Evolutionary conservation across 345 rosid species (phyloP), one percentile per base, ranked within the genome.

Genomic region (Linum lewisii): DNA sequence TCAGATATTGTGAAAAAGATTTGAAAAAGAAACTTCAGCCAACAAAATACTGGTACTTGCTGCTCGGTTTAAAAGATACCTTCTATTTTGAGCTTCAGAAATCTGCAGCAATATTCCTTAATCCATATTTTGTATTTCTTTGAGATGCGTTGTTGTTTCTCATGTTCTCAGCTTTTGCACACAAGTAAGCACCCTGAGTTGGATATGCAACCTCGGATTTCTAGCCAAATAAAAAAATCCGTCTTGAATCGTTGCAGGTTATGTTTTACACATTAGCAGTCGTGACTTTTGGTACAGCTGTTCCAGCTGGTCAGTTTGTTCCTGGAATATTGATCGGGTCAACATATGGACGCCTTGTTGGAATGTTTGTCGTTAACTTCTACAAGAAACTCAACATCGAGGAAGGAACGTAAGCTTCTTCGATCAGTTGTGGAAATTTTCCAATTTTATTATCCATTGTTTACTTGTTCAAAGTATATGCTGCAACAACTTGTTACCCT

Each of bases 261-360:
- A 93, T 93, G 99, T 93, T 93, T 71, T 93, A 87, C 57, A 63
- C 88, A 51, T 77, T 93, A 71, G 95, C 97, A 26, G 92, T 93
- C 70, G 79, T 89, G 64, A 93, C 99, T 64, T 93, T 82, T 78
- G 99, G 99, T 57, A 75, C 88, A 36, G 99, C 99, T 76, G 97
- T 93, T 75, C 99, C 99, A 53, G 95, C 97, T 57, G 99, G 99
- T 42, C 99, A 89, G 71, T 93, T 93, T 81, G 83, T 93, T 73
- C 99, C 99, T 64, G 97, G 97, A 67, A 93, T 93, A 73, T 82
- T 93, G 95, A 93, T 93, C 68, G 99, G 99, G 54, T 89, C 99
- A 60, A 89, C 97, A 42, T 93, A 93, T 69, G 99, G 99, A 63
- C 97, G 99, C 57, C 85, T 93, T 69, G 94, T 93, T 66, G 99